Conservation (phyloP, 768 basidiomycete species). For the Lentinula aciculospora region DNA sequence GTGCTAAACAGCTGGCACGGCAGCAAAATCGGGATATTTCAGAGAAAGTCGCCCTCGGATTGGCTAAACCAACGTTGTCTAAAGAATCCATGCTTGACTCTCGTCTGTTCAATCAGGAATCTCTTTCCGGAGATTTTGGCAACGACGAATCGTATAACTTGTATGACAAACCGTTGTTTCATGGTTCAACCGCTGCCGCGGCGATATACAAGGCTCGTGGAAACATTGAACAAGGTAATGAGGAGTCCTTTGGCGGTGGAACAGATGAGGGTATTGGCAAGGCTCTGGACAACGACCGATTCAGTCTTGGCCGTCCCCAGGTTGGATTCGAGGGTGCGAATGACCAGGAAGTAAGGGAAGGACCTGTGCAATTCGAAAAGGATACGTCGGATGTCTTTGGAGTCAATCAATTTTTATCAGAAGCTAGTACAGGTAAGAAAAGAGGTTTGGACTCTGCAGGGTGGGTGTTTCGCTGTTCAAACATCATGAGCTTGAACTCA, state of each 20-base stretch:
- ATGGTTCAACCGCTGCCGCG: slow-evolving; percentile 93
- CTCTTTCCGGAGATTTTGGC: slow-evolving; percentile 73
- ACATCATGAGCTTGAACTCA: background rate
- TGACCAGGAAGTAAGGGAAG: slow-evolving; percentile 80
- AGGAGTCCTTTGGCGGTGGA: slow-evolving; percentile 90
- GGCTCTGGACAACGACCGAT: slow-evolving; percentile 91
- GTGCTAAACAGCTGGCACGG: slow-evolving; percentile 91
- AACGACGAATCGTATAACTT: slow-evolving; percentile 93
- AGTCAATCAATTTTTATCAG: slow-evolving; percentile 93
- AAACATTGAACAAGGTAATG: slow-evolving; percentile 77
- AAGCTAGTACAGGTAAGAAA: slow-evolving; percentile 94
- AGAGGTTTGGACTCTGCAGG: slow-evolving; percentile 75
- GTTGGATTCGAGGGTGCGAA: slow-evolving; percentile 90
- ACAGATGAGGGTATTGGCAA: slow-evolving; percentile 92
- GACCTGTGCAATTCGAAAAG: slow-evolving; percentile 98
- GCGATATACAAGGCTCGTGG: slow-evolving; percentile 99
- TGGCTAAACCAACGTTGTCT: slow-evolving; percentile 92
- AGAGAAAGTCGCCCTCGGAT: slow-evolving; percentile 95
- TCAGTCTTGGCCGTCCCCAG: slow-evolving; percentile 77
- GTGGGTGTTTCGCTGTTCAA: slow-evolving; percentile 32
- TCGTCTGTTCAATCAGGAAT: slow-evolving; percentile 95
- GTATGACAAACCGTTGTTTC: slow-evolving; percentile 94
- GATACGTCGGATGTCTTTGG: slow-evolving; percentile 97
- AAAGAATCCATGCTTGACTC: slow-evolving; percentile 99
- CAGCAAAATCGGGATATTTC: slow-evolving; percentile 99